phyloP scores from a whole-genome alignment of 805 yeast genomes.

The Candida boleticola region DNA sequence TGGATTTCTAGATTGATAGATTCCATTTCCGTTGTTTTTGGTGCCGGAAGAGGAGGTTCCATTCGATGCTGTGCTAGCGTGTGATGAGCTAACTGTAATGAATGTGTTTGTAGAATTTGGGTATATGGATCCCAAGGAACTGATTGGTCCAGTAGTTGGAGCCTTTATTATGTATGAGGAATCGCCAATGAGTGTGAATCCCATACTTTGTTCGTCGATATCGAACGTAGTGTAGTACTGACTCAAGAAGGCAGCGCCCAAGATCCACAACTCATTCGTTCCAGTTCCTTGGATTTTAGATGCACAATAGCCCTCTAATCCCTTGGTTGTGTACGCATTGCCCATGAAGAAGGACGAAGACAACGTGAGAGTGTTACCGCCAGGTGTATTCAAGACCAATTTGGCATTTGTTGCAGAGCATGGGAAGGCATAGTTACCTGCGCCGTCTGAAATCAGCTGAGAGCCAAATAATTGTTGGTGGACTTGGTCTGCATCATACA shows the following conservation, averaged over 20 bases:
- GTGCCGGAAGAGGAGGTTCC: neutral
- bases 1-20: neutral
- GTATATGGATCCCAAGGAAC: neutral
- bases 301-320: constrained; percentile 53
- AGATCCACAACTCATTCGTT: constrained; percentile 47
- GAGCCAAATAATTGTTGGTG: constrained; percentile 47
- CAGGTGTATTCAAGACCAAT: constrained; percentile 43
- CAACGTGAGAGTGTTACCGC: constrained; percentile 38
- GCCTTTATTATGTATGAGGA: neutral
- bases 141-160: neutral
- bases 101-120: neutral
- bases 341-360: constrained; percentile 49
- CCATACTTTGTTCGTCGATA: constrained; percentile 46
- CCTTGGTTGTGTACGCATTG: constrained; percentile 33
- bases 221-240: constrained; percentile 59
- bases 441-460: constrained; percentile 53
- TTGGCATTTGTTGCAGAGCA: constrained; percentile 46
- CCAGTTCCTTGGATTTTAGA: constrained; percentile 62
- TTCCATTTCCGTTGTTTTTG: neutral
- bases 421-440: constrained; percentile 54
- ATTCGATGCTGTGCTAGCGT: neutral
- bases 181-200: constrained; percentile 36
- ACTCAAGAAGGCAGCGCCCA: constrained; percentile 62
- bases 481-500: constrained; percentile 50
- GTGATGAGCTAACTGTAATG: neutral